Conservation (phyloP, 2,329 filamentous ascomycete genomes). For the Penicillium concentricum region DNA sequence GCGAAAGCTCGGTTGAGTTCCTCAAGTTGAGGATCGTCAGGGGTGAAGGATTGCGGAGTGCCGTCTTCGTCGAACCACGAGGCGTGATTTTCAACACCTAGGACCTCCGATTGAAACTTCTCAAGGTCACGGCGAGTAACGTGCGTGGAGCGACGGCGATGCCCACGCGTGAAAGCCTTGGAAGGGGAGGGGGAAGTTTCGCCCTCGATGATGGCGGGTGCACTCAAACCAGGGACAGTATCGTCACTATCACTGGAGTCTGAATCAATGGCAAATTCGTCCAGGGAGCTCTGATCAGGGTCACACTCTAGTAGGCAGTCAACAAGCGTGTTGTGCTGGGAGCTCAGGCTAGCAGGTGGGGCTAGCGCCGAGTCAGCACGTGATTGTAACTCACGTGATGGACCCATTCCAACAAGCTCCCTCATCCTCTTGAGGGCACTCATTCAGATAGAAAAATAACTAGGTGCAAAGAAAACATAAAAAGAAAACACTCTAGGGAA, state of each 20-base stretch:
- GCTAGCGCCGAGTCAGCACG: background rate
- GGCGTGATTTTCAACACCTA: conserved; percentile 32
- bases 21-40: conserved; percentile 34
- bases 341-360: conserved; percentile 3
- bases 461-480: background rate
- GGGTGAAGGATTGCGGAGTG: conserved; percentile 19
- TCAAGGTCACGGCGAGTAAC: conserved; percentile 41
- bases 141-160: conserved; percentile 44
- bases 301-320: background rate
- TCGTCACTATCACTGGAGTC: background rate
- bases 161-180: conserved; percentile 39
- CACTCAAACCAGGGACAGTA: background rate
- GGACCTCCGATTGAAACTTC: conserved; percentile 38
- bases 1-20: conserved; percentile 39
- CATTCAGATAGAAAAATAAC: conserved; percentile 10
- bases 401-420: conserved; percentile 16
- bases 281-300: background rate
- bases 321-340: conserved; percentile 7
- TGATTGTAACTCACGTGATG: background rate
- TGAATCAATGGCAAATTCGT: conserved; percentile 3
- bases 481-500: background rate
- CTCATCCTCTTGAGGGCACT: conserved; percentile 19
- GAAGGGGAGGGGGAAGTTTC: conserved; percentile 29
- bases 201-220: conserved; percentile 34
- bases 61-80: conserved; percentile 34